Conservation (phyloP, 129 eudicot species). For the Helianthus tuberosus region DNA sequence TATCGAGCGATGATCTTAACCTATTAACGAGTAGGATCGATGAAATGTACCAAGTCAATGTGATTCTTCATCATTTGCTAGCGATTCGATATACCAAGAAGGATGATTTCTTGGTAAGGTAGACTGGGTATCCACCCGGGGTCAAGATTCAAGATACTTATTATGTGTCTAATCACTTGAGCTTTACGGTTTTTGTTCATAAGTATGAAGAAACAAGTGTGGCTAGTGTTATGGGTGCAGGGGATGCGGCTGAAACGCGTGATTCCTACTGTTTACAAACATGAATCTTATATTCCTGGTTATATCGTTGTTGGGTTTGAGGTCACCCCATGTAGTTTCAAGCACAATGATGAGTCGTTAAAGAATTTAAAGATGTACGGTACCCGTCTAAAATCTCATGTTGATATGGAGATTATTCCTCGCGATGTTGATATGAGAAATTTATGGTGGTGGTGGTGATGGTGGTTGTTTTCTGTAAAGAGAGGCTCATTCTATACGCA, state of each 20-base stretch:
- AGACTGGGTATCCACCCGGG: slow-evolving; percentile 1
- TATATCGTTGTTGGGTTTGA: slow-evolving; percentile 1
- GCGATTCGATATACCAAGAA: background rate
- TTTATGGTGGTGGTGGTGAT: no score
- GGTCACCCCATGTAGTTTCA: background rate
- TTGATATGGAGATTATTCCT: no score
- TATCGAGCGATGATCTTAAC: background rate
- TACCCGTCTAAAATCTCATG: background rate
- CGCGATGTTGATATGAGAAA: no score
- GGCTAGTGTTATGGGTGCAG: slow-evolving; percentile 2
- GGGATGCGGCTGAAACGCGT: background rate
- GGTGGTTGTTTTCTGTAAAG: no score
- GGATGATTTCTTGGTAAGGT: background rate
- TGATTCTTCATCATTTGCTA: background rate
- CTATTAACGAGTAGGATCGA: background rate
- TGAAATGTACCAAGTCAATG: background rate
- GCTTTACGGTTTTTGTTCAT: slow-evolving; percentile 1
- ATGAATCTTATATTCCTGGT: background rate
- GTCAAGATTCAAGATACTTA: background rate
- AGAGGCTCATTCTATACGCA: no score
- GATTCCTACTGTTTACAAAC: background rate
- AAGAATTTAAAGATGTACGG: background rate
- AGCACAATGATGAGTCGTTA: background rate
- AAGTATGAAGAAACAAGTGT: slow-evolving; percentile 3
- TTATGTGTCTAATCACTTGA: slow-evolving; percentile 1